Evolutionary conservation across 1,284 basidiomycete species (phyloP).

Genomic region (Wallemia ichthyophaga): DNA sequence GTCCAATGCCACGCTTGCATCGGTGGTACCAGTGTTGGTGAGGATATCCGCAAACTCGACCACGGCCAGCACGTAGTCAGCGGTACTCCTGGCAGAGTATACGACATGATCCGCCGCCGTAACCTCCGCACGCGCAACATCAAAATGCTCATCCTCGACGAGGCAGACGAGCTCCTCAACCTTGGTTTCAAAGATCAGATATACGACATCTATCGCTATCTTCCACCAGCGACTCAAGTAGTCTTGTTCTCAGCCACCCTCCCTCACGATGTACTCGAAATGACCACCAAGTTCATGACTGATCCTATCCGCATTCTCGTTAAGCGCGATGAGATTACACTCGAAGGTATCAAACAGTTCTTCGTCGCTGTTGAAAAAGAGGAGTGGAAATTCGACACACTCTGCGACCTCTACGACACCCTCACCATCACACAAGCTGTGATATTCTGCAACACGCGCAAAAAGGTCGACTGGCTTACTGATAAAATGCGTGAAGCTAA

Average conservation of each 20-base stretch:
- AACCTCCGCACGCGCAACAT: conserved; percentile 86
- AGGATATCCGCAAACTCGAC: conserved; percentile 93
- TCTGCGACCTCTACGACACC: conserved; percentile 94
- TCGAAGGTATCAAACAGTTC: conserved; percentile 99
- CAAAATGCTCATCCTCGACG: conserved; percentile 97
- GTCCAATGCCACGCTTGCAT: conserved; percentile 98
- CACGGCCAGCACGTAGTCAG: conserved; percentile 95
- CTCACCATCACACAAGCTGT: conserved; percentile 98
- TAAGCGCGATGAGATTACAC: conserved; percentile 96
- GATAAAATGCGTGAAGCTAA: conserved; percentile 94
- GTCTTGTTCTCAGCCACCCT: conserved; percentile 84
- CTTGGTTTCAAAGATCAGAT: conserved; percentile 99
- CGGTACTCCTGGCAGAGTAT: conserved; percentile 91
- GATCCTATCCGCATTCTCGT: conserved; percentile 95
- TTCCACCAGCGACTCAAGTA: conserved; percentile 92
- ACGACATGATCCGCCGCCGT: conserved; percentile 94
- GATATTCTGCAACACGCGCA: conserved; percentile 95
- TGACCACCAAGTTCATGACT: conserved; percentile 99
- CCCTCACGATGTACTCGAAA: conserved; percentile 91
- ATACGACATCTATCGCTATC: conserved; percentile 94
- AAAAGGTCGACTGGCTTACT: conserved; percentile 98
- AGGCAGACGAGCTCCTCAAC: conserved; percentile 89
- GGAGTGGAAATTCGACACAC: conserved; percentile 98
- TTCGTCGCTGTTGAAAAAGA: conserved; percentile 99
- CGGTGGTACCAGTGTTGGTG: conserved; percentile 85